Evolutionary conservation across 1,139 yeast species (phyloP).

Genomic region (Spencermartinsiella ligniputridi): DNA sequence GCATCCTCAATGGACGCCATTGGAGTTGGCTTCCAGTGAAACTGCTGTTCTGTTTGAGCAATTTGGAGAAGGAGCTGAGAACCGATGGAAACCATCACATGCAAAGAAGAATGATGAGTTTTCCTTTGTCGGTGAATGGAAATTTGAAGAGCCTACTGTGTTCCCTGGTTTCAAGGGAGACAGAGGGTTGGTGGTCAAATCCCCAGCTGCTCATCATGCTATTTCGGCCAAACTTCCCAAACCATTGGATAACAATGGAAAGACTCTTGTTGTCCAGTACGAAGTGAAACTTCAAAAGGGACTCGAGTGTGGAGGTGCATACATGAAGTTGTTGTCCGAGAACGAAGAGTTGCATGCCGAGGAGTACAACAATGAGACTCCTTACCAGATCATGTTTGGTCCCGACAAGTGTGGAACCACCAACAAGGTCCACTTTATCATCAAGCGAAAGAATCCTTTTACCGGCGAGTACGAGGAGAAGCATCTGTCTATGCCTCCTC

Average conservation of each 20-base stretch:
- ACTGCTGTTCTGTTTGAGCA: slow-evolving; percentile 63
- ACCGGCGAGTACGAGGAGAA: slow-evolving; percentile 64
- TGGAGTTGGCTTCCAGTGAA: slow-evolving; percentile 8
- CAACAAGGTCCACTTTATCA: slow-evolving; percentile 73
- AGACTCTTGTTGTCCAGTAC: slow-evolving; percentile 77
- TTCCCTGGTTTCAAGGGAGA: slow-evolving; percentile 60
- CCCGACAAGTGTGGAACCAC: slow-evolving; percentile 86
- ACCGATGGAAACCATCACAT: slow-evolving; percentile 59
- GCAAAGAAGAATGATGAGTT: slow-evolving; percentile 52
- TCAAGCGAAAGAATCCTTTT: slow-evolving; percentile 53
- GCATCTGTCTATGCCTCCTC: slow-evolving; percentile 61
- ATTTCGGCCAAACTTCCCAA: slow-evolving; percentile 56
- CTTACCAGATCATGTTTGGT: slow-evolving; percentile 88
- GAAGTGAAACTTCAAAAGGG: slow-evolving; percentile 81
- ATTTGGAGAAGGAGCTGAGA: slow-evolving; percentile 45
- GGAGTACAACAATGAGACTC: slow-evolving; percentile 57
- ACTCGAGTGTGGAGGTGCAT: slow-evolving; percentile 83
- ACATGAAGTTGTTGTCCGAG: slow-evolving; percentile 65
- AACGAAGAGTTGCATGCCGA: slow-evolving; percentile 42
- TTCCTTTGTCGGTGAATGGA: slow-evolving; percentile 70
- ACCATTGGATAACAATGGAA: slow-evolving; percentile 52
- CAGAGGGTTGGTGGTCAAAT: slow-evolving; percentile 68
- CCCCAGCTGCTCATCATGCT: slow-evolving; percentile 77
- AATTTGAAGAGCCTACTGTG: slow-evolving; percentile 52
- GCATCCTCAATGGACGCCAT: slow-evolving; percentile 25